phyloP scores from a whole-genome alignment of 805 yeast genomes.

The Hanseniaspora thailandica region DNA sequence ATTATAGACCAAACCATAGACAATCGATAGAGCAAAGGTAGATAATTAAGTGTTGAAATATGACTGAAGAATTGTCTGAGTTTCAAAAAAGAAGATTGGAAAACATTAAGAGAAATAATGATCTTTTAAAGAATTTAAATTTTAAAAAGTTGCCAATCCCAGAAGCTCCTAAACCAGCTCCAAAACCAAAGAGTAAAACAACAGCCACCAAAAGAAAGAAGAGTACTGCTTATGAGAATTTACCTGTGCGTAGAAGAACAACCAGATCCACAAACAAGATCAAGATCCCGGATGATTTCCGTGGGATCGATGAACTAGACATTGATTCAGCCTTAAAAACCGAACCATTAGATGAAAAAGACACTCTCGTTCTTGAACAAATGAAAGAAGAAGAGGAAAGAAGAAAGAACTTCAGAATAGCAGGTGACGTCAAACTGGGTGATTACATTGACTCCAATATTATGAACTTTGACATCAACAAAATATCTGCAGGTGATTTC shows the following conservation, averaged over 20 bases:
- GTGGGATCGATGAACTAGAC: conserved; percentile 8
- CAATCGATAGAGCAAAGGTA: background rate
- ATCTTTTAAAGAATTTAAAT: conserved; percentile 58
- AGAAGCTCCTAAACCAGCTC: conserved; percentile 19
- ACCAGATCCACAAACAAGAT: conserved; percentile 20
- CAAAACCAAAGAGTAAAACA: conserved; percentile 24
- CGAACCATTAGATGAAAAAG: conserved; percentile 20
- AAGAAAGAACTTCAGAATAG: conserved; percentile 19
- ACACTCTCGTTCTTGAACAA: background rate
- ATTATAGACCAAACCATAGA: too few relatives aligned
- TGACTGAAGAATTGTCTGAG: conserved; percentile 35
- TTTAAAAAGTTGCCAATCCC: conserved; percentile 47
- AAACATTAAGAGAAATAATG: conserved; percentile 74
- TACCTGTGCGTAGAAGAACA: conserved; percentile 18
- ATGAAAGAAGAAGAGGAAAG: conserved; percentile 10
- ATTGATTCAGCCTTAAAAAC: conserved; percentile 3
- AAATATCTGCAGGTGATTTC: conserved; percentile 59
- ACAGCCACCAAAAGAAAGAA: conserved; percentile 17
- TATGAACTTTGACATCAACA: conserved; percentile 25
- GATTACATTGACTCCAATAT: conserved; percentile 40
- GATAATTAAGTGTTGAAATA: background rate
- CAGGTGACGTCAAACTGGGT: conserved; percentile 34
- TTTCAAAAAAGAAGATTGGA: conserved; percentile 62
- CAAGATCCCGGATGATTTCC: conserved; percentile 3
- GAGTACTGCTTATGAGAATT: background rate